Evolutionary conservation across 2,329 filamentous ascomycete species (phyloP).

Genomic region (Calycina marina): DNA sequence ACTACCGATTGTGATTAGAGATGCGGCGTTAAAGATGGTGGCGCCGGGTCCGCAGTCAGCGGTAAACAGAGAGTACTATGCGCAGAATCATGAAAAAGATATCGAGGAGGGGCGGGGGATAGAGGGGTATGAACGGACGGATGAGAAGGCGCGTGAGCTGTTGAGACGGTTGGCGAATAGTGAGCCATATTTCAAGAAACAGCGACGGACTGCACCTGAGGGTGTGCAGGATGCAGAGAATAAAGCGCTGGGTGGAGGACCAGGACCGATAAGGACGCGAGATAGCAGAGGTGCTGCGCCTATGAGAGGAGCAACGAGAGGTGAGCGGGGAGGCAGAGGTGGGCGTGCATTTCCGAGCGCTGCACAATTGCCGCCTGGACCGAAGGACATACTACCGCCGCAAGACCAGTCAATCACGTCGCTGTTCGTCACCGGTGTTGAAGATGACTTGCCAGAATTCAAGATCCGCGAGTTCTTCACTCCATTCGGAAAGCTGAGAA

Average conservation of each 20-base stretch:
- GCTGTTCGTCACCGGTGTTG: conserved; percentile 85
- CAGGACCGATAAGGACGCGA: conserved; percentile 67
- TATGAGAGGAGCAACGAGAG: conserved; percentile 18
- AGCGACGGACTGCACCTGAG: conserved; percentile 54
- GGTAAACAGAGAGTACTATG: conserved; percentile 94
- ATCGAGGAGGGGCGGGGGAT: conserved; percentile 81
- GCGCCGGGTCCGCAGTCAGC: conserved; percentile 82
- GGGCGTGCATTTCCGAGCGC: conserved; percentile 49
- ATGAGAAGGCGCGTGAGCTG: conserved; percentile 88
- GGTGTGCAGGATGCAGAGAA: conserved; percentile 25
- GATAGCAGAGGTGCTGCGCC: conserved; percentile 39
- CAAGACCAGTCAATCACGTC: conserved; percentile 77
- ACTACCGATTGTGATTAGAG: conserved; percentile 82
- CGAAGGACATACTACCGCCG: conserved; percentile 76
- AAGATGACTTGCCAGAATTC: conserved; percentile 89
- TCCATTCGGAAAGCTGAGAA: conserved; percentile 77
- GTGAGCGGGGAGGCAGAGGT: conserved; percentile 26
- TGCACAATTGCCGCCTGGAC: conserved; percentile 62
- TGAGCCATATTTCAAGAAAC: conserved; percentile 90
- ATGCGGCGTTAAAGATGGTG: conserved; percentile 95
- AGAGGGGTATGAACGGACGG: conserved; percentile 91
- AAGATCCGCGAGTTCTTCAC: conserved; percentile 85
- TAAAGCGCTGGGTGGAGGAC: conserved; percentile 32
- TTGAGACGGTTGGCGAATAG: conserved; percentile 74
- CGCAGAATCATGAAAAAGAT: conserved; percentile 90